Percentiles rank a stretch among this genome's conserved stretches.
phyloP scores from a whole-genome alignment of 2,329 filamentous ascomycete species.

The Helminthosporium solani region DNA sequence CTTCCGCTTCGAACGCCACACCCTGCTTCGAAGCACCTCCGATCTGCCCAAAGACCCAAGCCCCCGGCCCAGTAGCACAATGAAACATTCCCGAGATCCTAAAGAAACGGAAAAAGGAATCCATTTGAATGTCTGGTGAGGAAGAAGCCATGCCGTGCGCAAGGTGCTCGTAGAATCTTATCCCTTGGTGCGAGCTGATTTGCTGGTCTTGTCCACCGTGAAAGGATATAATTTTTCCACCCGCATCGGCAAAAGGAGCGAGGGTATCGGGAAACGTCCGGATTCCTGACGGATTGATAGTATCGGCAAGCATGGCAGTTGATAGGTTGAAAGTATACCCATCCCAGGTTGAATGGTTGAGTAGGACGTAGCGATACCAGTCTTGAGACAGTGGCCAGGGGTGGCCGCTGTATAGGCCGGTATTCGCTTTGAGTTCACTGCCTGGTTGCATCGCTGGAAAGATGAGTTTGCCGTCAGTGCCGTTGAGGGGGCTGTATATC shows the following conservation, averaged over 20 bases:
- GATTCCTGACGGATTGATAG: constrained; percentile 39
- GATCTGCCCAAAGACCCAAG: constrained; percentile 36
- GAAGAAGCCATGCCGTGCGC: constrained; percentile 17
- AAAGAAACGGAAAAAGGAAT: constrained; percentile 52
- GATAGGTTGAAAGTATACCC: constrained; percentile 10
- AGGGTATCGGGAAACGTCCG: constrained; percentile 40
- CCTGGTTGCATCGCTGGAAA: constrained; percentile 53
- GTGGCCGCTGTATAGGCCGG: constrained; percentile 39
- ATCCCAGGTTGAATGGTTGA: constrained; percentile 39
- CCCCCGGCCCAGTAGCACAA: constrained; percentile 51
- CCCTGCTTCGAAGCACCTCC: constrained; percentile 19
- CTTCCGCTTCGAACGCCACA: constrained; percentile 14
- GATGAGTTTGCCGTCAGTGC: constrained; percentile 46
- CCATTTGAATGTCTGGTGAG: constrained; percentile 21
- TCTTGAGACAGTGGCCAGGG: constrained; percentile 43
- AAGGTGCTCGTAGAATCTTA: constrained; percentile 50
- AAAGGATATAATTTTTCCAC: constrained; percentile 49
- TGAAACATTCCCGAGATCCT: constrained; percentile 55
- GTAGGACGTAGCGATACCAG: constrained; percentile 49
- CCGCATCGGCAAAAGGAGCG: constrained; percentile 31
- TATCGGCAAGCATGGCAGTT: constrained; percentile 33
- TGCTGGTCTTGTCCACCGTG: constrained; percentile 49
- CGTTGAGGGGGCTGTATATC: constrained; percentile 46
- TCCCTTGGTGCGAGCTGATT: constrained; percentile 46
- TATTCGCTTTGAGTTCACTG: constrained; percentile 43